Conservation (phyloP, 2,329 filamentous ascomycete species). For the Aureobasidium mangrovei region DNA sequence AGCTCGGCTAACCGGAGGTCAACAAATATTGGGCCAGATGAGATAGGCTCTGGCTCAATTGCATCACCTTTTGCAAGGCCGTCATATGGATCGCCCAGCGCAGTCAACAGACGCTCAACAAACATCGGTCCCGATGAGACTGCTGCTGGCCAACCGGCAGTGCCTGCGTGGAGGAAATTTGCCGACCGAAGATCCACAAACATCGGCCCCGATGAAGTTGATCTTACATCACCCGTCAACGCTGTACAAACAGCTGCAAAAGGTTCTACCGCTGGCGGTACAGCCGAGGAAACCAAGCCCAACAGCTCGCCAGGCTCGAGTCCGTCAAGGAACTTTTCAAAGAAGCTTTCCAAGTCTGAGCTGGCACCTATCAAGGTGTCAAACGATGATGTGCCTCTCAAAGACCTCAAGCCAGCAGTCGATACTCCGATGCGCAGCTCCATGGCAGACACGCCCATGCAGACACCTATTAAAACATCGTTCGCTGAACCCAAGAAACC, state of each 20-base stretch:
- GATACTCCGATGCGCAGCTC: background rate
- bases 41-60: background rate
- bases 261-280: background rate
- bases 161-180: background rate
- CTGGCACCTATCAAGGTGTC: background rate
- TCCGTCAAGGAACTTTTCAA: slow-evolving; percentile 2
- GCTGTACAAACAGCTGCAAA: background rate
- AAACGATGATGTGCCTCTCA: background rate
- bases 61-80: background rate
- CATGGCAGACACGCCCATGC: background rate
- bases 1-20: background rate
- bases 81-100: background rate
- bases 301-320: background rate
- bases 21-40: background rate
- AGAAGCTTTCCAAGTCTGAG: background rate
- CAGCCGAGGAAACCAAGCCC: background rate
- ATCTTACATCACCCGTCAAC: background rate
- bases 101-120: background rate
- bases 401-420: background rate
- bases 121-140: background rate
- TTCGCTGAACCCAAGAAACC: background rate
- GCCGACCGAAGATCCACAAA: background rate
- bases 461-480: background rate
- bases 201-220: background rate
- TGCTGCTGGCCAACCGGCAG: background rate